Base-by-base conservation (phyloP, 2,329 filamentous ascomycete genomes). In the Pseudogymnoascus pannorum region DNA sequence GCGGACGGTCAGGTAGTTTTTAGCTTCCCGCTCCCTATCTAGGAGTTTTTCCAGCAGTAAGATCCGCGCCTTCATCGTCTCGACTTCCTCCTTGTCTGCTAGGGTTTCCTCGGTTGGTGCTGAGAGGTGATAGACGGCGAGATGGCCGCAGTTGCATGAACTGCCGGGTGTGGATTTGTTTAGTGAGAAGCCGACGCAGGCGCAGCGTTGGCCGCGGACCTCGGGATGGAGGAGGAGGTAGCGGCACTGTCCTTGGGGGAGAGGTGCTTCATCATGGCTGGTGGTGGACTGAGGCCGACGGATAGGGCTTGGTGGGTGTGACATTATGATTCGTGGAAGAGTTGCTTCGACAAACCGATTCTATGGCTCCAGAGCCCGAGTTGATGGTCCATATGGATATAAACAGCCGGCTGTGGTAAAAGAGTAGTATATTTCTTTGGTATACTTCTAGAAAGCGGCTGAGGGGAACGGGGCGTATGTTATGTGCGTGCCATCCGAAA, bases 221-320 rank as follows among this genome's bases (percentile, higher is more conserved):
- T 82, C 81, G 5, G 82, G 80, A 61, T 80, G 75, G 26, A 82
- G 75, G 29, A 86, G 71, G 64, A 86, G 84, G 67, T 81, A 85
- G 63, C 81, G 80, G 66, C 83, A 86, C 66, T 83, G 80, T 31
- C 83, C 83, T 66, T 78, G 76, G 12, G 83, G 83, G 20, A 86
- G 75, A 58, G 75, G 75, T 36, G 75, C 64, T 60, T 81, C 79
- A 61, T 81, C 64, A 61, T 16, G 59, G 61, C 61, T 64, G 64
- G 33, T 20, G 38, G 38, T 44, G 40, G 40, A 44, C 12, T 22
- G 24, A 24, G 51, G 24, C 18, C 26, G 51, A 2, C 16, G 51
- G 24, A 36, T 6, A 5, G 51, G 51, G 26, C 26, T 31, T 24
- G 51, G 24, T 4, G 51, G 51, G 14, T 31, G 51, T 6, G 51